These are phyloP conservation scores for Tolypocladium sp. DNA, from an alignment of 2,329 filamentous ascomycete genomes.

Conservation along the genomic window DNA sequence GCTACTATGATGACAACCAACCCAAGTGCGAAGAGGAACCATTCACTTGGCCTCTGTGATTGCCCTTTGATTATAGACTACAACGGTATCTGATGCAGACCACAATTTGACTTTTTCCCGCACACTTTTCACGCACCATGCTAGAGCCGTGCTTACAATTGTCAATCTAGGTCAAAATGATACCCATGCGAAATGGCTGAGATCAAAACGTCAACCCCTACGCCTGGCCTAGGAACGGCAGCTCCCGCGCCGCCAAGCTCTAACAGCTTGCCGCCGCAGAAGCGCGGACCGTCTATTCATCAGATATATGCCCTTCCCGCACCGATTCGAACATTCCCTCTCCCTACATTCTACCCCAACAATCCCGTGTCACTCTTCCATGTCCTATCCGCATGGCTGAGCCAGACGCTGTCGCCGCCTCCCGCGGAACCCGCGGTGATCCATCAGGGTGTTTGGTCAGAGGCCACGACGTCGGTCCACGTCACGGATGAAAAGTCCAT, in stretches of 20 bases:
- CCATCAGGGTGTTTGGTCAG: conserved; percentile 72
- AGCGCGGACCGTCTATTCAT: conserved; percentile 40
- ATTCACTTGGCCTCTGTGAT: conserved; percentile 53
- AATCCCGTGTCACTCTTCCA: conserved; percentile 85
- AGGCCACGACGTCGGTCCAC: conserved; percentile 73
- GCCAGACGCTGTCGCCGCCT: conserved; percentile 60
- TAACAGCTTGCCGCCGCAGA: conserved; percentile 12
- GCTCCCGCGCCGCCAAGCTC: conserved; percentile 6
- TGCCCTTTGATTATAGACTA: conserved; percentile 70
- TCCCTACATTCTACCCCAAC: conserved; percentile 82
- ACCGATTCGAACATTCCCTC: conserved; percentile 71
- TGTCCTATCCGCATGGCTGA: conserved; percentile 67
- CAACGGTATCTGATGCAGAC: conserved; percentile 85
- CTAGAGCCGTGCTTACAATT: background rate
- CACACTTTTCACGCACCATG: background rate
- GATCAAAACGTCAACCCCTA: conserved; percentile 15
- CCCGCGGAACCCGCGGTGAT: conserved; percentile 53
- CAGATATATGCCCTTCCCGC: conserved; percentile 75
- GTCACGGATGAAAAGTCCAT: conserved; percentile 69
- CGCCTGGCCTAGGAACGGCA: conserved; percentile 6
- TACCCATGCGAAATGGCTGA: conserved; percentile 32
- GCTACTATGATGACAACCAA: conserved; percentile 52
- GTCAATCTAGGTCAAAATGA: conserved; percentile 36
- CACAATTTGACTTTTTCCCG: conserved; percentile 9
- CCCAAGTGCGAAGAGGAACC: conserved; percentile 48